Conservation (phyloP, 495 filamentous ascomycete species). For the Penicillium egyptiacum region DNA sequence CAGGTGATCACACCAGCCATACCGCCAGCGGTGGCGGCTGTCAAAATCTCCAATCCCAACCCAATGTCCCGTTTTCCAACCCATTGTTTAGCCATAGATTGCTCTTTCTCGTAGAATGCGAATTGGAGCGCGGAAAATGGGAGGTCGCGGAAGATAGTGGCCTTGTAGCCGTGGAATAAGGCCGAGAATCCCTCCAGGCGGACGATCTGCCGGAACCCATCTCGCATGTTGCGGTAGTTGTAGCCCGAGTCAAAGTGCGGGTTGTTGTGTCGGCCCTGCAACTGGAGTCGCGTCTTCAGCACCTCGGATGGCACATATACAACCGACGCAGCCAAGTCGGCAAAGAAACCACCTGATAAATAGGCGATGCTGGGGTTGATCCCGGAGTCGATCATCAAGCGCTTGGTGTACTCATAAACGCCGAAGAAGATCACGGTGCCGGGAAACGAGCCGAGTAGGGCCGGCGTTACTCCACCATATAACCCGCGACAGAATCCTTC, state of each 20-base stretch:
- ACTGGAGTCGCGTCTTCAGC: conserved; percentile 88
- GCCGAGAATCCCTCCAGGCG: conserved; percentile 77
- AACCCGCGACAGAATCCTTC: conserved; percentile 85
- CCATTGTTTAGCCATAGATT: conserved; percentile 73
- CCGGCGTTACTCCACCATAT: conserved; percentile 90
- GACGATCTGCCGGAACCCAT: conserved; percentile 82
- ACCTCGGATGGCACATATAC: conserved; percentile 97
- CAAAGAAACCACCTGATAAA: conserved; percentile 81
- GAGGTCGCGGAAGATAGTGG: conserved; percentile 90
- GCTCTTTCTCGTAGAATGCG: conserved; percentile 96
- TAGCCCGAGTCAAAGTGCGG: conserved; percentile 90
- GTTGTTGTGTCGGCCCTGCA: conserved; percentile 94
- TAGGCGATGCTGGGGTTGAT: conserved; percentile 79
- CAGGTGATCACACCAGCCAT: conserved; percentile 93
- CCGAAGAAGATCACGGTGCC: conserved; percentile 96
- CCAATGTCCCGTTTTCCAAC: conserved; percentile 76
- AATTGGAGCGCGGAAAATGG: conserved; percentile 96
- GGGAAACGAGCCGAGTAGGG: conserved; percentile 87
- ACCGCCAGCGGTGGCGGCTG: conserved; percentile 87
- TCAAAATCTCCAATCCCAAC: conserved; percentile 78
- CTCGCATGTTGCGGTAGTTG: conserved; percentile 78
- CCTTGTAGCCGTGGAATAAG: conserved; percentile 89
- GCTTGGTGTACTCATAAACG: conserved; percentile 92
- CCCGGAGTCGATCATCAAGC: conserved; percentile 79
- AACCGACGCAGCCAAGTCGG: conserved; percentile 86